Conservation (phyloP, 495 filamentous ascomycete genomes). For the Aspergillus funiculosus region DNA sequence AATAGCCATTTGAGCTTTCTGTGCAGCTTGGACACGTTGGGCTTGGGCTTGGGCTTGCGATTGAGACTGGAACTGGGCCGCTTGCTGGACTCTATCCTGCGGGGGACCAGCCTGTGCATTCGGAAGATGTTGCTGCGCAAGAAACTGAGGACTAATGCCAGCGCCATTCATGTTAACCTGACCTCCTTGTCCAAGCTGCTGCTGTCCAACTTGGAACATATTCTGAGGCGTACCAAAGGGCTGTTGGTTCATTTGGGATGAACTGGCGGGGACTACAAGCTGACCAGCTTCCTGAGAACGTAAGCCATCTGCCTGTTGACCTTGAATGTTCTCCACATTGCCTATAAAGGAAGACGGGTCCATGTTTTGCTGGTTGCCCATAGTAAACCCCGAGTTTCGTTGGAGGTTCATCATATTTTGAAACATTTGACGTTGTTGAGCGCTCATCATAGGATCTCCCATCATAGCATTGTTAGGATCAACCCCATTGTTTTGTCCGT, state of each 20-base stretch:
- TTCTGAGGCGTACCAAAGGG: conserved; percentile 33
- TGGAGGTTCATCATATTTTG: conserved; percentile 44
- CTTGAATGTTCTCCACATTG: conserved; percentile 50
- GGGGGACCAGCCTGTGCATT: conserved; percentile 33
- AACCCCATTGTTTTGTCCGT: conserved; percentile 21
- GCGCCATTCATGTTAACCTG: conserved; percentile 37
- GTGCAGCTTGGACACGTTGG: conserved; percentile 41
- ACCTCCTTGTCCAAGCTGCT: conserved; percentile 30
- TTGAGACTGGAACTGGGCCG: conserved; percentile 34
- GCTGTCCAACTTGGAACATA: conserved; percentile 34
- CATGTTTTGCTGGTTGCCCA: conserved; percentile 34
- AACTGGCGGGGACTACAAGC: conserved; percentile 60
- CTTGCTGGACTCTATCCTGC: conserved; percentile 37
- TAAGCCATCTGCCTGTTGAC: conserved; percentile 57
- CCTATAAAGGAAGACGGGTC: conserved; percentile 47
- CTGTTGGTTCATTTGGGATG: conserved; percentile 43
- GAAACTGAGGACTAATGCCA: conserved; percentile 37
- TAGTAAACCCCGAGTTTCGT: conserved; percentile 34
- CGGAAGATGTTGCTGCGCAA: conserved; percentile 39
- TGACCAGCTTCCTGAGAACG: conserved; percentile 61
- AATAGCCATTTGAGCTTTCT: conserved; percentile 47
- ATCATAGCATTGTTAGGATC: conserved; percentile 34
- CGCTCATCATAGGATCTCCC: conserved; percentile 36
- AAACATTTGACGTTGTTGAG: conserved; percentile 38
- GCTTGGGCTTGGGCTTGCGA: conserved; percentile 35